Conservation (phyloP, 1,139 yeast species). For the Diutina pseudorugosa region DNA sequence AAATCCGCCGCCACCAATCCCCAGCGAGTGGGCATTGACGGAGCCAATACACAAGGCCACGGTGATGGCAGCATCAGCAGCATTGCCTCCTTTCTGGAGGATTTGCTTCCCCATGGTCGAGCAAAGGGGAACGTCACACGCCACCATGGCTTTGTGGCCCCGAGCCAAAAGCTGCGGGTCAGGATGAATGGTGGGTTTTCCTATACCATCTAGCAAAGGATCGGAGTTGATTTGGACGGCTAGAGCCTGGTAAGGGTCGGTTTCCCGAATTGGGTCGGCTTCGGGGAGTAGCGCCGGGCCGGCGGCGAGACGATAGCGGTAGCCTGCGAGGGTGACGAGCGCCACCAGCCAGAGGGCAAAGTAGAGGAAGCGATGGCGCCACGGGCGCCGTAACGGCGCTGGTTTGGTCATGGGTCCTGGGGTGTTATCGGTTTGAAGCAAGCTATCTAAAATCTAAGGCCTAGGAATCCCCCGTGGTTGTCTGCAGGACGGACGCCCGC, state of each 20-base stretch:
- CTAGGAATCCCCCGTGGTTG: background rate
- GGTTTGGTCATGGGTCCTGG: background rate
- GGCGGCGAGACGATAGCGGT: background rate
- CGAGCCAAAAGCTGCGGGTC: constrained; percentile 15
- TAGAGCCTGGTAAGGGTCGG: background rate
- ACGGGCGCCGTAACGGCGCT: background rate
- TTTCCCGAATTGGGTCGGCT: background rate
- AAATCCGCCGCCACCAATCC: constrained; percentile 89
- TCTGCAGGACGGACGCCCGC: background rate
- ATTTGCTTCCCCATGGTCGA: constrained; percentile 57
- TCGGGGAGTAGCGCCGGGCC: background rate
- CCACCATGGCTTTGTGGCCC: constrained; percentile 50
- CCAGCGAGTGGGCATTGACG: constrained; percentile 71
- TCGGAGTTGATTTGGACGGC: constrained; percentile 8
- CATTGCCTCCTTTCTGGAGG: constrained; percentile 52
- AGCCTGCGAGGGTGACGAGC: background rate
- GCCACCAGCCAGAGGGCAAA: background rate
- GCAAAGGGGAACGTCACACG: constrained; percentile 64
- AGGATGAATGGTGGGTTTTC: constrained; percentile 26
- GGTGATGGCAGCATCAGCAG: constrained; percentile 90
- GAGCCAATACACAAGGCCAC: constrained; percentile 84
- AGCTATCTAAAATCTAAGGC: too few species aligned
- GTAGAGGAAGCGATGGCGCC: background rate
- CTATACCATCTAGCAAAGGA: constrained; percentile 20
- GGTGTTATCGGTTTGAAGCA: background rate